Conservation (phyloP, 1,284 basidiomycete genomes). For the Ganoderma sinense region DNA sequence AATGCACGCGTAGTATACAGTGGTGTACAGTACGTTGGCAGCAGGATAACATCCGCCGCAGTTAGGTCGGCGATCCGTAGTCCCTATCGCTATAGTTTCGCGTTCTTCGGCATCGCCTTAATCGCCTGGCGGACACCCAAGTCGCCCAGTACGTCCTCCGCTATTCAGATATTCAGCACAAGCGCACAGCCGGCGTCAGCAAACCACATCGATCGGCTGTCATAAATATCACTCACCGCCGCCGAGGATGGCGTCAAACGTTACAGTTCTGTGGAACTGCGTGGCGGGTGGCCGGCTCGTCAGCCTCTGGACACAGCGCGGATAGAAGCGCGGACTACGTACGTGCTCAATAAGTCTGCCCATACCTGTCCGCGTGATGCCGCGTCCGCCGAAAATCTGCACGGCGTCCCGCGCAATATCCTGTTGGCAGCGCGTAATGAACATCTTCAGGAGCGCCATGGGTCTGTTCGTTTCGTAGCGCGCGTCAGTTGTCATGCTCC, state of each 20-base stretch:
- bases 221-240: slow-evolving; percentile 52
- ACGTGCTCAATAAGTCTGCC: slow-evolving; percentile 69
- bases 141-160: slow-evolving; percentile 75
- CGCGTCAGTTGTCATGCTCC: not conserved
- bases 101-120: slow-evolving; percentile 67
- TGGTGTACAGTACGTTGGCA: slow-evolving; percentile 9
- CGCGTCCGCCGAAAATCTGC: slow-evolving; percentile 62
- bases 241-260: slow-evolving; percentile 73
- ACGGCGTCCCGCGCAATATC: slow-evolving; percentile 53
- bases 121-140: slow-evolving; percentile 76
- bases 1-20: slow-evolving; percentile 12
- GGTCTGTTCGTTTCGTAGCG: slow-evolving; percentile 27
- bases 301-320: slow-evolving; percentile 12
- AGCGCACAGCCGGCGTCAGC: slow-evolving; percentile 15
- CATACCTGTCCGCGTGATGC: slow-evolving; percentile 63
- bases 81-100: slow-evolving; percentile 48
- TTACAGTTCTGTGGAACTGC: slow-evolving; percentile 70
- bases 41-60: not conserved
- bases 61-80: not conserved
- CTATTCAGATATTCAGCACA: slow-evolving; percentile 47
- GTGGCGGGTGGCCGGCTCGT: slow-evolving; percentile 18
- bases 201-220: not conserved
- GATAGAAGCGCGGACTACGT: slow-evolving; percentile 27
- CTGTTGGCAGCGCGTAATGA: slow-evolving; percentile 39
- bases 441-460: slow-evolving; percentile 43